Conservation (phyloP, 371 early-diverging fungal species). For the Mucor indicus region DNA sequence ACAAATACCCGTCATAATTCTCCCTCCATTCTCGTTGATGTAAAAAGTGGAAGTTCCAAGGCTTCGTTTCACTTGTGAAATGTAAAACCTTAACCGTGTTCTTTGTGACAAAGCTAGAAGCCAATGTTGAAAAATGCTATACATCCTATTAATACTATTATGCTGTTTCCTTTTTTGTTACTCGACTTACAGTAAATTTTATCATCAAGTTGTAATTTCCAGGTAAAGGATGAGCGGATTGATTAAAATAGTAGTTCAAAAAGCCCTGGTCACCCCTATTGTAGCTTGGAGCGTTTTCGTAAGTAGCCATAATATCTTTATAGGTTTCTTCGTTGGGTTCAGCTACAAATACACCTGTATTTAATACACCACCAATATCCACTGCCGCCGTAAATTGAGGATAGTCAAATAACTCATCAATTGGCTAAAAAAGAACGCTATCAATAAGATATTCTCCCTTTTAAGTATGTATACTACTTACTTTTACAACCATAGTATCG, state of each 20-base stretch:
- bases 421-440: background rate
- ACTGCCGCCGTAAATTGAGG: constrained; percentile 32
- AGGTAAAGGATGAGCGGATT: constrained; percentile 18
- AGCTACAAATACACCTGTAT: constrained; percentile 37
- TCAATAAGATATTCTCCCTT: too few relatives aligned
- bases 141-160: background rate
- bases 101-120: constrained; percentile 14
- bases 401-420: constrained; percentile 31
- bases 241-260: constrained; percentile 33
- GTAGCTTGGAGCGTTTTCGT: constrained; percentile 29
- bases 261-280: constrained; percentile 40
- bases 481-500: constrained; percentile 35
- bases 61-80: constrained; percentile 37
- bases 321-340: constrained; percentile 27
- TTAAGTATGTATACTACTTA: too few relatives aligned
- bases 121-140: constrained; percentile 28
- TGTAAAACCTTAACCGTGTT: constrained; percentile 30
- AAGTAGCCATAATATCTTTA: constrained; percentile 20
- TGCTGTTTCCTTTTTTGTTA: too few relatives aligned
- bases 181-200: constrained; percentile 27
- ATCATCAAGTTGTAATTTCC: constrained; percentile 36
- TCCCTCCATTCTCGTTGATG: constrained; percentile 32
- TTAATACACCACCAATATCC: constrained; percentile 35
- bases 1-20: constrained; percentile 31
- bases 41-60: constrained; percentile 33